These are phyloP conservation scores for Alectoria sarmentosa DNA, from an alignment of 495 filamentous ascomycete species.

Conservation along the genomic window DNA sequence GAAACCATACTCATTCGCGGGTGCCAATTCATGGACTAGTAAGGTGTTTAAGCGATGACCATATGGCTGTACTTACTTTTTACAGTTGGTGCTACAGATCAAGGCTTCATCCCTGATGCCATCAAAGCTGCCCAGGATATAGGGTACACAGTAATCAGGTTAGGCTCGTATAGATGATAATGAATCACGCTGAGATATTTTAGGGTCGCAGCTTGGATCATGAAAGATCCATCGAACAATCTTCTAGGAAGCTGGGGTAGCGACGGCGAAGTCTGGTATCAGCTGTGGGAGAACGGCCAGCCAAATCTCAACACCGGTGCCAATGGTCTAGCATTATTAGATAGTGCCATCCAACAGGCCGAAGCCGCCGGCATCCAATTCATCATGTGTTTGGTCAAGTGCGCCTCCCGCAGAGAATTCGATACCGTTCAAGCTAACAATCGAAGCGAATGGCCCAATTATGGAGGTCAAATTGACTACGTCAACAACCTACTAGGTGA, in stretches of 20 bases:
- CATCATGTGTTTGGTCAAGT: conserved; percentile 40
- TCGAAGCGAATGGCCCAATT: conserved; percentile 24
- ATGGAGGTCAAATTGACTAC: conserved; percentile 29
- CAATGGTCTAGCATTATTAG: conserved; percentile 57
- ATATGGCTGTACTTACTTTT: not conserved
- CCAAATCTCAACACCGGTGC: conserved; percentile 60
- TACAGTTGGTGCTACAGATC: conserved; percentile 6
- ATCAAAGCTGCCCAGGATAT: not conserved
- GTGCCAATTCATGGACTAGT: conserved; percentile 11
- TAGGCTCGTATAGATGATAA: not conserved
- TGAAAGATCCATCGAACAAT: conserved; percentile 11
- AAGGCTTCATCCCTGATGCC: conserved; percentile 1
- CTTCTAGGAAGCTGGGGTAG: conserved; percentile 2
- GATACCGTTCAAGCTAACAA: conserved; percentile 11
- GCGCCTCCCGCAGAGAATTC: not conserved
- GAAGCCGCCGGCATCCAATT: conserved; percentile 50
- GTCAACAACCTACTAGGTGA: conserved; percentile 6
- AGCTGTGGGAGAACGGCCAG: conserved; percentile 45
- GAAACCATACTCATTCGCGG: conserved; percentile 12
- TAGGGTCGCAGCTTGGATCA: conserved; percentile 13
- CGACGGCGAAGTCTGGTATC: conserved; percentile 51
- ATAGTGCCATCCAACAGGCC: conserved; percentile 54
- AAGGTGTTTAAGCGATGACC: not conserved
- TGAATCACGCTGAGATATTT: not conserved
- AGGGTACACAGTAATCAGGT: conserved; percentile 11